phyloP scores from a whole-genome alignment of 352 stramenopile species.

The Blastocystis sp. region DNA sequence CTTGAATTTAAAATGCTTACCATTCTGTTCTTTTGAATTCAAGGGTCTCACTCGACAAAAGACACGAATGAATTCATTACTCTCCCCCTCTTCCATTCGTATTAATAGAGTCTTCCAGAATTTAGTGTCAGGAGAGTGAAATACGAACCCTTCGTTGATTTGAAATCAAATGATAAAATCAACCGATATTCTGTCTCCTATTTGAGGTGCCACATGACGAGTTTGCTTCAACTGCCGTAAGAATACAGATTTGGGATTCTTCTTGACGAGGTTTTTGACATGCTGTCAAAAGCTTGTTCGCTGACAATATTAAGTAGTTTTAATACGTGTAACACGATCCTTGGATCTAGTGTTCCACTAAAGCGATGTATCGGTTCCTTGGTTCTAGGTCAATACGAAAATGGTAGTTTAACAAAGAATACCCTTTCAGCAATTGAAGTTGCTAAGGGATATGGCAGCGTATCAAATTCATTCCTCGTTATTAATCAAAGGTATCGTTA shows the following conservation, averaged over 20 bases:
- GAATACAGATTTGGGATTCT: too few relatives aligned
- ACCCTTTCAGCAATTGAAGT: constrained; percentile 51
- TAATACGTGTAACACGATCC: too few relatives aligned
- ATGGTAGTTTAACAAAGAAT: constrained; percentile 1
- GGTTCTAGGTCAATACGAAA: not conserved
- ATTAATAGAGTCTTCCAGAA: not conserved
- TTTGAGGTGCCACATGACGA: too few relatives aligned
- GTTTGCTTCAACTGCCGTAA: too few relatives aligned
- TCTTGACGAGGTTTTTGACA: too few relatives aligned
- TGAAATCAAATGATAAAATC: not conserved
- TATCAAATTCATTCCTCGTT: not conserved
- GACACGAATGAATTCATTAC: constrained; percentile 56
- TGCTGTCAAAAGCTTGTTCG: too few relatives aligned
- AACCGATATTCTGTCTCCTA: not conserved
- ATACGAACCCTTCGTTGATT: not conserved
- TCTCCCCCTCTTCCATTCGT: not conserved
- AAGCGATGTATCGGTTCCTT: not conserved
- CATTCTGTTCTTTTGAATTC: not conserved
- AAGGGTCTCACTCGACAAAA: constrained; percentile 46
- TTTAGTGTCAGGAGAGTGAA: not conserved
- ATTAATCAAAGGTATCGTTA: not conserved
- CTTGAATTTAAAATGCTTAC: not conserved
- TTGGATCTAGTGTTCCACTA: too few relatives aligned
- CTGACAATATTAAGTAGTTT: too few relatives aligned
- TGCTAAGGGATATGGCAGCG: constrained; percentile 10